Evolutionary conservation across 257 asterid genomes (phyloP).

Genomic region (Verbena officinalis): DNA sequence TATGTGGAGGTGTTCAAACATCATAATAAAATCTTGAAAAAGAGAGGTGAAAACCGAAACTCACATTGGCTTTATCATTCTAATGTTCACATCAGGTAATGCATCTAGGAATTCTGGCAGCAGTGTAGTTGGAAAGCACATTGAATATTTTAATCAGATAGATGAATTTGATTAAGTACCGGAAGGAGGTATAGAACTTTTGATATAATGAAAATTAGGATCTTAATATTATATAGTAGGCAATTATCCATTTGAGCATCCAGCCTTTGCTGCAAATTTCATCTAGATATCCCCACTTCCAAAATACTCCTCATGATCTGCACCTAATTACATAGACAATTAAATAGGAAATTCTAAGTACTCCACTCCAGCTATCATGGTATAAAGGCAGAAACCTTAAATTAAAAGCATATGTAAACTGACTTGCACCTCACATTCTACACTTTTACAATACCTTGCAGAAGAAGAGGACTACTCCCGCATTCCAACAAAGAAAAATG

Average conservation of each 20-base stretch:
- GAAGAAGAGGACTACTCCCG: slow-evolving; percentile 57
- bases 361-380: neutral
- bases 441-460: slow-evolving; percentile 33
- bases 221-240: neutral
- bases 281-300: neutral
- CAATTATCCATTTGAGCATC: neutral
- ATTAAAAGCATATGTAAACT: neutral
- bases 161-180: no score
- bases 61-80: neutral
- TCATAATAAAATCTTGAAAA: neutral
- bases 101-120: neutral
- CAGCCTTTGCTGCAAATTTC: neutral
- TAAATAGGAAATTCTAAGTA: neutral
- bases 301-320: neutral
- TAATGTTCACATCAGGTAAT: neutral
- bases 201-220: neutral
- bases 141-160: neutral
- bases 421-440: neutral
- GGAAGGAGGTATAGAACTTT: neutral
- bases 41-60: neutral
- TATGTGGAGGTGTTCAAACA: neutral
- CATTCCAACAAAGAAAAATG: slow-evolving; percentile 71
- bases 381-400: slow-evolving; percentile 1
- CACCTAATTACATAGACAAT: neutral
- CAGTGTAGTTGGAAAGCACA: neutral